These are phyloP conservation scores for Coemansia sp. DNA, from an alignment of 192 early-diverging fungal genomes.

Conservation along the genomic window DNA sequence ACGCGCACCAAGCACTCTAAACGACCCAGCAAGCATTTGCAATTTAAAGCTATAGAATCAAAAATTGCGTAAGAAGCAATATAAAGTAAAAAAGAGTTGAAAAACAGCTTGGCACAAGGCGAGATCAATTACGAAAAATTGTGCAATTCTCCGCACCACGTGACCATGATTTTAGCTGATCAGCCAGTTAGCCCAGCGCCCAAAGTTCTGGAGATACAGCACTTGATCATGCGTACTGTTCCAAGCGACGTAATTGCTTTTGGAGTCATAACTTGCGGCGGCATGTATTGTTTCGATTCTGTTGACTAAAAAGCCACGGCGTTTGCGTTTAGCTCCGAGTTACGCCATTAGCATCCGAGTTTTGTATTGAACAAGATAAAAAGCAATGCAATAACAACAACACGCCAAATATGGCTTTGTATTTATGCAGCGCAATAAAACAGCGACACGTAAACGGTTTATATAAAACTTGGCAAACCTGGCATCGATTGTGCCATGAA, in stretches of 20 bases:
- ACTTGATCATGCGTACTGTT: no score
- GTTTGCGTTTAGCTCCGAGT: background rate
- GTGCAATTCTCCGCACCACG: constrained; percentile 8
- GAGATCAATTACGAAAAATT: background rate
- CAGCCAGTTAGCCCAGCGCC: background rate
- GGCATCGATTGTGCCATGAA: background rate
- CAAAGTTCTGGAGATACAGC: background rate
- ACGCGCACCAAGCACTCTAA: constrained; percentile 17
- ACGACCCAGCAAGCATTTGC: constrained; percentile 28
- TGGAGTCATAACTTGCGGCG: no score
- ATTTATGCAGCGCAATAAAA: background rate
- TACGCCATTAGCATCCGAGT: background rate
- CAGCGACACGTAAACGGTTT: constrained; percentile 1
- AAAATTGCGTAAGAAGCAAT: background rate
- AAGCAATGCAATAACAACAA: constrained; percentile 1
- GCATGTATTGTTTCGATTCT: no score
- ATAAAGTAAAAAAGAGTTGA: background rate
- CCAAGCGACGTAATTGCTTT: no score
- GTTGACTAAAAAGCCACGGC: background rate
- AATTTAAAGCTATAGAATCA: background rate
- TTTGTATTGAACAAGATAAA: no score
- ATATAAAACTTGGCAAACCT: background rate
- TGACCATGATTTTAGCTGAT: constrained; percentile 3
- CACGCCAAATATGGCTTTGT: constrained; percentile 3
- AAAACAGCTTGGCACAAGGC: background rate